Base-by-base conservation (phyloP, 768 basidiomycete species). In the Russula virescens region DNA sequence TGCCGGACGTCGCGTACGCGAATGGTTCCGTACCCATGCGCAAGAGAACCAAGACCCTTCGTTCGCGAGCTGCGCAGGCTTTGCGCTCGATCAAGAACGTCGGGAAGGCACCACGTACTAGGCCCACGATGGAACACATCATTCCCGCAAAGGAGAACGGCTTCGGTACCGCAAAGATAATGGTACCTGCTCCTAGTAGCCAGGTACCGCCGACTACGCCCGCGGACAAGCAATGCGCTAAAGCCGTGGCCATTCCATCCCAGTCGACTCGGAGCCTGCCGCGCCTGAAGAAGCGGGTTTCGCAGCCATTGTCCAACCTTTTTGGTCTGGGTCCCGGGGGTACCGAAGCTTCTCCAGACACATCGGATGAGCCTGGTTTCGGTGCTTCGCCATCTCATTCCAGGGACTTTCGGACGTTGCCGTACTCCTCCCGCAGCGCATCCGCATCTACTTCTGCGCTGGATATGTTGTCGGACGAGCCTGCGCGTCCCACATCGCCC, bases 61-160 rank as follows among this genome's bases (percentile, higher is more conserved):
- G 71, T 40, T 71, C 72, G 18, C 71, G 75, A 8, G 74, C 75
- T 6, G 65, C 69, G 21, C 71, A 75, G 62, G 75, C 75, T 9
- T 64, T 75, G 49, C 70, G 70, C 58, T 75, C 75, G 9, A 74
- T 75, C 65, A 73, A 72, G 71, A 75, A 73, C 59, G 73, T 72
- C 35, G 70, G 71, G 21, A 72, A 68, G 63, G 53, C 28, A 26
- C 58, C 60, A 21, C 65, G 71, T 13, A n/a, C n/a, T n/a, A 69
- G 60, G 42, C 35, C 63, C 13, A 14, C 58, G 5, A 34, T 49
- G 34, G 52, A 66, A 51, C 62, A 64, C 3, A 34, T 61, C 0
- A 49, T 64, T 21, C 40, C 60, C 1, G 46, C 63, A 6, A 64
- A 64, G 19, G 57, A 68, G 50, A 57, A 54, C 11, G 62, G 21